These are phyloP conservation scores for Stephania yunnanensis DNA, from an alignment of 164 flowering plant genomes.

Conservation along the genomic window DNA sequence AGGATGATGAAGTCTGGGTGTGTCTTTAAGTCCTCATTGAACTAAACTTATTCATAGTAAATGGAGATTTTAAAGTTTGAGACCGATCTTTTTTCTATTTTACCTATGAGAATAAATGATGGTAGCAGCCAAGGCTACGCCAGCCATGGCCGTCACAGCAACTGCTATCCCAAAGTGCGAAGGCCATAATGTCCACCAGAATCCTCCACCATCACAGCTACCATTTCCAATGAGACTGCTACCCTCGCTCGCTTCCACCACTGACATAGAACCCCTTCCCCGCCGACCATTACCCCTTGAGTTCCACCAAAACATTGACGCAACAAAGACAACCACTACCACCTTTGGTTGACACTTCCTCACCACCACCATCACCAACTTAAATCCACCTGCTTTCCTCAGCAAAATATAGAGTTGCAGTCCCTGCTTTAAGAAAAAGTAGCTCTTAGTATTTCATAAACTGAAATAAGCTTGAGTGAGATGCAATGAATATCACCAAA, in stretches of 20 bases:
- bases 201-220: constrained; percentile 18
- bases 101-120: constrained; percentile 54
- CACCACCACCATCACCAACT: constrained; percentile 23
- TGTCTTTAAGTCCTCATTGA: constrained; percentile 71
- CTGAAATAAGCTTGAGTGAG: no score
- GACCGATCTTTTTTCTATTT: not conserved
- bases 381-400: not conserved
- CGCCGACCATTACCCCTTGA: constrained; percentile 22
- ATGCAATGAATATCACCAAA: no score
- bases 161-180: constrained; percentile 39
- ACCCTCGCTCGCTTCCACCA: constrained; percentile 18
- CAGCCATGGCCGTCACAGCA: constrained; percentile 77
- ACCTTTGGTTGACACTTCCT: not conserved
- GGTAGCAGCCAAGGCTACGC: constrained; percentile 62
- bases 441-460: no score
- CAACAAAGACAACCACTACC: not conserved
- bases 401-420: not conserved
- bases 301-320: constrained; percentile 17
- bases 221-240: constrained; percentile 22
- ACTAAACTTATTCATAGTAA: not conserved
- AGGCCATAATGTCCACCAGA: constrained; percentile 17
- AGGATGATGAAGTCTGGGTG: constrained; percentile 31
- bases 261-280: constrained; percentile 2
- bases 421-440: no score
- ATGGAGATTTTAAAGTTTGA: constrained; percentile 3